A percentile compares a stretch with the other conserved stretches of the same genome.
Conservation (phyloP, 331 rosid species). For the Dryas integrifolia region DNA sequence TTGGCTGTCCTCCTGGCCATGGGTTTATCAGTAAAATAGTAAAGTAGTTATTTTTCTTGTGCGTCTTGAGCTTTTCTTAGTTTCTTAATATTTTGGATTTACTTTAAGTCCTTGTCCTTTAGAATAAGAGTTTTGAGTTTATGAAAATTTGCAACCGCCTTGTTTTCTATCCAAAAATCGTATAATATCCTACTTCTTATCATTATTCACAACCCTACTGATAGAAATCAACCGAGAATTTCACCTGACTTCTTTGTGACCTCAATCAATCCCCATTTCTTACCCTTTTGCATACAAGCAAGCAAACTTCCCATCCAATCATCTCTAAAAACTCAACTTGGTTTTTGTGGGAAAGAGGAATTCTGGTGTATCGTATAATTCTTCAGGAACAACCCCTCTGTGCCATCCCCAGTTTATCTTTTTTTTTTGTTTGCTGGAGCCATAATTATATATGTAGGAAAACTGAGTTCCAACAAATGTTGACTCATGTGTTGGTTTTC, state of each 20-base stretch:
- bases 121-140: not conserved
- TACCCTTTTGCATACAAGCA: not conserved
- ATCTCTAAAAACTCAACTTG: too few relatives aligned
- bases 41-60: not conserved
- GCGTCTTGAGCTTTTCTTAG: not conserved
- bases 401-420: too few relatives aligned
- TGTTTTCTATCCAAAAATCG: not conserved
- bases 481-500: not conserved
- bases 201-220: constrained; percentile 5
- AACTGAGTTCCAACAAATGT: not conserved
- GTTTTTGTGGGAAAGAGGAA: too few relatives aligned
- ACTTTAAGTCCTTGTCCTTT: not conserved
- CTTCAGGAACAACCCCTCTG: too few relatives aligned
- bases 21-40: not conserved
- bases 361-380: too few relatives aligned
- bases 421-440: too few relatives aligned
- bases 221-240: not conserved
- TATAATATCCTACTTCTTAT: not conserved
- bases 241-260: not conserved
- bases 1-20: not conserved
- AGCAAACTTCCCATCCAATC: not conserved
- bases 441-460: not conserved
- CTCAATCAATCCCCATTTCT: not conserved
- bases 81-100: not conserved
- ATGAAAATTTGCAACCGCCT: not conserved